Evolutionary conservation across 1,284 basidiomycete genomes (phyloP), one percentile per base, ranked within the genome.

Genomic region (Sanguinoderma infundibulare): DNA sequence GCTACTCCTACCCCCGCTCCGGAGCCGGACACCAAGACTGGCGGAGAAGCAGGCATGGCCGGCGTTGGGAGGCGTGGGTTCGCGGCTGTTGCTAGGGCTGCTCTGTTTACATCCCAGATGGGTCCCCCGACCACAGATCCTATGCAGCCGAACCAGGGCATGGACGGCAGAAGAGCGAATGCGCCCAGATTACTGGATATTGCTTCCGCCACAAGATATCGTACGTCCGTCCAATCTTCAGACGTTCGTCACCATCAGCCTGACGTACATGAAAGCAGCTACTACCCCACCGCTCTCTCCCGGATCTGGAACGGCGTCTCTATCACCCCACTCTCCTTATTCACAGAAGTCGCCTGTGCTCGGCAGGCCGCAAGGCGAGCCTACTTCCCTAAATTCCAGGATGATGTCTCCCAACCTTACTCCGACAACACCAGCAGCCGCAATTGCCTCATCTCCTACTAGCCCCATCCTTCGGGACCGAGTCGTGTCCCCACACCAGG

Each of bases 31-130:
- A 94, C 92, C 15, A 87, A 88, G 68, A 83, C 73, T 9, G 93
- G 92, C 4, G 93, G 92, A 2, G 87, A 83, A 63, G 92, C 92
- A 6, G 94, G 94, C 0, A 95, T 95, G 93, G 94, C 94, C 0
- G 94, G 94, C 17, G 93, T 96, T 2, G 94, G 94, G 5, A 79
- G 94, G 62, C 80, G 94, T 63, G 94, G 91, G 0, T 95, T 96
- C 65, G 90, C 89, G 1, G 91, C 93, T 8, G 92, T 86, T 8
- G 89, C 91, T 38, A 81, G 86, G 42, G 87, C 87, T 0, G 90
- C 89, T 2, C 82, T 91, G 83, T 83, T 89, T 66, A 72, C 54
- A 2, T 59, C 59, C 20, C 55, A 53, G 15, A 59, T 65, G 63
- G 53, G 47, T 14, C 47, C 61, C 6, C 42, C 30, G 20, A 28